Evolutionary conservation across 352 stramenopile genomes (phyloP).

Genomic region (Blastocystis sp.): DNA sequence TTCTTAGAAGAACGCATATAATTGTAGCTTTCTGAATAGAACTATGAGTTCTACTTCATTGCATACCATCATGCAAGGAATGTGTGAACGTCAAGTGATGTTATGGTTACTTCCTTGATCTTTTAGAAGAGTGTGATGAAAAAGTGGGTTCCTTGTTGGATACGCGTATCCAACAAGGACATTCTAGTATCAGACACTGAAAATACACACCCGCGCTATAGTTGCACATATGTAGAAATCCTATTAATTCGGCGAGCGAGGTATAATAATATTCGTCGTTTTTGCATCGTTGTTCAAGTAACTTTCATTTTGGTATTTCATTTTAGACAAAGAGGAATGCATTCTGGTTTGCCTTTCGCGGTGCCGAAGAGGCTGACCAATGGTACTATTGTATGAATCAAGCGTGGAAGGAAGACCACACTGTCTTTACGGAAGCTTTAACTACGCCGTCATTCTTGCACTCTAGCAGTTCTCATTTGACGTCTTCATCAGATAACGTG

Average conservation of each 20-base stretch:
- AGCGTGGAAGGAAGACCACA: constrained; percentile 24
- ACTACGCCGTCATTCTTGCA: neutral
- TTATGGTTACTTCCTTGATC: neutral
- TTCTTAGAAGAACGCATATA: neutral
- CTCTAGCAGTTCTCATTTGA: neutral
- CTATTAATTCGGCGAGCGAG: neutral
- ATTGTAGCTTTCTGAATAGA: neutral
- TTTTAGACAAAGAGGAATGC: constrained; percentile 20
- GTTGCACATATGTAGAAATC: constrained; percentile 19
- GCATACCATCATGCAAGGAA: neutral
- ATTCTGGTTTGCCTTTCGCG: constrained; percentile 8
- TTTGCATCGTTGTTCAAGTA: constrained; percentile 29
- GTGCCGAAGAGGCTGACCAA: neutral
- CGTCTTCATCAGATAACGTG: neutral
- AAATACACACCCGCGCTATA: neutral
- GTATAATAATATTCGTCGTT: neutral
- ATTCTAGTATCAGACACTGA: neutral
- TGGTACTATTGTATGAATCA: constrained; percentile 31
- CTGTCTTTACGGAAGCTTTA: neutral
- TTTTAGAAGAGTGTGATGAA: constrained; percentile 10
- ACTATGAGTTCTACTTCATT: neutral
- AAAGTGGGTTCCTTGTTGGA: neutral
- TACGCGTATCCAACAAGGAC: neutral
- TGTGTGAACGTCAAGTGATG: neutral
- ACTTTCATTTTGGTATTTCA: neutral